These are phyloP conservation scores for Kingdonia uniflora DNA, from an alignment of 164 flowering plant genomes.

Conservation along the genomic window DNA sequence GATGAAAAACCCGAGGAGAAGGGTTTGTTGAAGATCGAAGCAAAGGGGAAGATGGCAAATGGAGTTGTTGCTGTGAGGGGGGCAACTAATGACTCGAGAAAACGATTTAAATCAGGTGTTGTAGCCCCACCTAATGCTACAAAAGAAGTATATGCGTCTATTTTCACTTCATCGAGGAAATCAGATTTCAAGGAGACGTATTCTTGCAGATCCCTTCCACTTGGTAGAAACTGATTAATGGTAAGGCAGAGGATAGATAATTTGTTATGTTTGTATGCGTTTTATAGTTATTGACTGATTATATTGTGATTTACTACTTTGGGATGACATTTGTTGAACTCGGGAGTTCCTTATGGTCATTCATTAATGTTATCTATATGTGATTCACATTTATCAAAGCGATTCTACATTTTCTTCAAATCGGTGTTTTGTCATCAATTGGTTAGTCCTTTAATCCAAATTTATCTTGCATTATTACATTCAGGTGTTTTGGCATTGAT, in stretches of 20 bases:
- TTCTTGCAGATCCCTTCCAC: slow-evolving; percentile 85
- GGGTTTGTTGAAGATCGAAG: slow-evolving; percentile 22
- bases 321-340: too few relatives aligned
- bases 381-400: too few relatives aligned
- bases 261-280: too few relatives aligned
- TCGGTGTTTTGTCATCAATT: too few relatives aligned
- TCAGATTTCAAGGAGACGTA: slow-evolving; percentile 71
- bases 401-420: too few relatives aligned
- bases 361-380: too few relatives aligned
- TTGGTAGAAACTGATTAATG: slow-evolving; percentile 64
- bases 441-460: too few relatives aligned
- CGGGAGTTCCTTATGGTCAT: too few relatives aligned
- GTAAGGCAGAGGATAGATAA: neutral
- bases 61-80: slow-evolving; percentile 20
- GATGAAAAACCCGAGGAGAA: slow-evolving; percentile 24
- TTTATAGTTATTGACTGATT: too few relatives aligned
- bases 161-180: slow-evolving; percentile 87
- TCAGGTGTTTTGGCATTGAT: too few relatives aligned
- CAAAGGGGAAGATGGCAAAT: slow-evolving; percentile 24
- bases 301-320: too few relatives aligned
- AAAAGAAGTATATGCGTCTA: slow-evolving; percentile 75
- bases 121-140: slow-evolving; percentile 62
- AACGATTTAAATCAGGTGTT: slow-evolving; percentile 56
- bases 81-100: slow-evolving; percentile 21
- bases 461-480: too few relatives aligned